phyloP scores from a whole-genome alignment of 192 early-diverging fungal species.

The Linnemannia elongata region DNA sequence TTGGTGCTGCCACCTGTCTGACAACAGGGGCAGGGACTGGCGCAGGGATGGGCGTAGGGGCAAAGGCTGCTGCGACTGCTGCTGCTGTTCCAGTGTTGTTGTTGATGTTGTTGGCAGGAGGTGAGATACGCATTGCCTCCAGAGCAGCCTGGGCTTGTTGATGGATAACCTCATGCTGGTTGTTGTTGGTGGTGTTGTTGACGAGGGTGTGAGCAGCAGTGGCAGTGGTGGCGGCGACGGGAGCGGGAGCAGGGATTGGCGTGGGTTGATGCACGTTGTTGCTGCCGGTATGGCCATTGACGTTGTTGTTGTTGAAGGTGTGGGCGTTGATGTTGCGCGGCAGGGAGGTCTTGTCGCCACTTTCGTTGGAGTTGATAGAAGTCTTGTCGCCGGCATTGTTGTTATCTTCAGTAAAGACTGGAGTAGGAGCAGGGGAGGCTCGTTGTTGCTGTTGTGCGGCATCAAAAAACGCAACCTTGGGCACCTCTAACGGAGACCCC shows the following conservation, averaged over 20 bases:
- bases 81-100: not conserved
- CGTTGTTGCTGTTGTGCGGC: not conserved
- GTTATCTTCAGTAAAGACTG: not conserved
- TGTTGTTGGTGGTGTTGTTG: not conserved
- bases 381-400: not conserved
- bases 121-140: not conserved
- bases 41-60: not conserved
- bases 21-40: not conserved
- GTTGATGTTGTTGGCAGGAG: not conserved
- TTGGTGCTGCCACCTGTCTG: slow-evolving; percentile 3
- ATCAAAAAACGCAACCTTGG: slow-evolving; percentile 29
- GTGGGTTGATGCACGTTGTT: not conserved
- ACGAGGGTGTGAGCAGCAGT: not conserved
- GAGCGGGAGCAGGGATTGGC: not conserved
- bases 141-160: not conserved
- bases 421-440: not conserved
- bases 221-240: not conserved
- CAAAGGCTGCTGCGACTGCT: not conserved
- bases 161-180: not conserved
- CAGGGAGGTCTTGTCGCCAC: not conserved
- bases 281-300: not conserved
- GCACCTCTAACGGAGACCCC: slow-evolving; percentile 30
- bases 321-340: slow-evolving; percentile 4
- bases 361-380: not conserved
- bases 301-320: slow-evolving; percentile 7